Percentiles rank a stretch among this genome's conserved stretches.
Evolutionary conservation across 495 filamentous ascomycete species (phyloP).

Genomic region (Extremus antarcticus): DNA sequence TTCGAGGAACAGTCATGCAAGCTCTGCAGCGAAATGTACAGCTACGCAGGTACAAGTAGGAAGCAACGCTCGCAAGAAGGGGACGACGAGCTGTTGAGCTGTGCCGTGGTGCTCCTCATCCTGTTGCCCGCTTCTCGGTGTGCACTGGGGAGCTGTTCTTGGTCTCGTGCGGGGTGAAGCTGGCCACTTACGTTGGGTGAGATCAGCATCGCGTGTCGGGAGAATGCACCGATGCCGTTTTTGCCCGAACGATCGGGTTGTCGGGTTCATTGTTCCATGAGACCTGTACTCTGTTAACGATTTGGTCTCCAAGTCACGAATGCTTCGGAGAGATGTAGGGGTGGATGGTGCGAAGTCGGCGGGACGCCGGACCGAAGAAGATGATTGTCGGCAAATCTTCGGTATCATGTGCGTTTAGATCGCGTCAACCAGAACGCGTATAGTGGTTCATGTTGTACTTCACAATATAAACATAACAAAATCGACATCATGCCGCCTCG

Average conservation of each 20-base stretch:
- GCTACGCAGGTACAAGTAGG: neutral
- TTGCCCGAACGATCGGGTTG: too few species aligned
- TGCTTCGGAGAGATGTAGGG: too few species aligned
- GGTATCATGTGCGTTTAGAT: too few species aligned
- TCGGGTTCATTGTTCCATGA: too few species aligned
- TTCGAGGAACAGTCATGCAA: too few species aligned
- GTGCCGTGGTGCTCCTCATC: neutral
- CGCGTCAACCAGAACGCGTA: neutral
- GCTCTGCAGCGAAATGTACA: too few species aligned
- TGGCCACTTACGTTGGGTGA: neutral
- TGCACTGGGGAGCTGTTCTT: neutral
- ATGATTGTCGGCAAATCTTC: too few species aligned
- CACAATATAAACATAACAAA: neutral
- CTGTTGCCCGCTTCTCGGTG: neutral
- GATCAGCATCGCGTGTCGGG: neutral
- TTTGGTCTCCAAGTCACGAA: too few species aligned
- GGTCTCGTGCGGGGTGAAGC: neutral
- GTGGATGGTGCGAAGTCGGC: too few species aligned
- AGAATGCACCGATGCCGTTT: too few species aligned
- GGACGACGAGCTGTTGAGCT: neutral
- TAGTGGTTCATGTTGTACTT: neutral
- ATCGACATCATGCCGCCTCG: slow-evolving; percentile 2
- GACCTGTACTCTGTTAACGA: too few species aligned
- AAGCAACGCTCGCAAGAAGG: neutral
- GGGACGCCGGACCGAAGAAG: too few species aligned